phyloP scores from a whole-genome alignment of 176 grass and related monocot species.

The Oryza australiensis region DNA sequence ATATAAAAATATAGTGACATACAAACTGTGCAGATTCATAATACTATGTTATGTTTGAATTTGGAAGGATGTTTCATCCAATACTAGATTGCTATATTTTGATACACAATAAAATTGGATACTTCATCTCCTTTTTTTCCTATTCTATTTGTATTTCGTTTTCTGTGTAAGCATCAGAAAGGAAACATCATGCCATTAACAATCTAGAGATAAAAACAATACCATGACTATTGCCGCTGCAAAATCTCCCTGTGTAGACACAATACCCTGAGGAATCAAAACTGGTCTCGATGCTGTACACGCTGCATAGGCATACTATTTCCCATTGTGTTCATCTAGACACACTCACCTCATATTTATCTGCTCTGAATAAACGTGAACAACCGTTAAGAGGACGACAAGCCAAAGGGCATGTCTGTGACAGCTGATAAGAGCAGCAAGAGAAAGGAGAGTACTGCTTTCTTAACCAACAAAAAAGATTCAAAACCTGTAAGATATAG shows the following conservation, averaged over 20 bases:
- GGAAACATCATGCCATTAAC: background rate
- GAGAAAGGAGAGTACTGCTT: background rate
- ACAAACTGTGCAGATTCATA: too few relatives aligned
- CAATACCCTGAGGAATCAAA: background rate
- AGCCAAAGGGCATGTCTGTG: background rate
- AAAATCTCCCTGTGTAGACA: background rate
- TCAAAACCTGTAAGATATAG: background rate
- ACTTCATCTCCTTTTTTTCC: background rate
- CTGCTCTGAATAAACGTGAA: background rate
- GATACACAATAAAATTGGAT: background rate
- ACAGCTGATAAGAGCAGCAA: background rate
- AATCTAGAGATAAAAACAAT: background rate
- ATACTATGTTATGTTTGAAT: too few relatives aligned
- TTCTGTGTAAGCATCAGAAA: background rate
- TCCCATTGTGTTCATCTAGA: background rate
- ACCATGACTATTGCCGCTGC: background rate
- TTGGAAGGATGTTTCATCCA: too few relatives aligned
- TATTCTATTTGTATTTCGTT: background rate
- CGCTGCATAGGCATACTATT: slow-evolving; percentile 26
- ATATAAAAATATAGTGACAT: too few relatives aligned
- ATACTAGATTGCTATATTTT: too few relatives aligned
- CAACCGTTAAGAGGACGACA: background rate
- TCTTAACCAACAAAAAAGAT: background rate
- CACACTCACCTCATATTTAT: background rate
- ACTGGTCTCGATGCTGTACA: background rate